Conservation (phyloP, 352 stramenopile genomes). For the Phytophthora ramorum region DNA sequence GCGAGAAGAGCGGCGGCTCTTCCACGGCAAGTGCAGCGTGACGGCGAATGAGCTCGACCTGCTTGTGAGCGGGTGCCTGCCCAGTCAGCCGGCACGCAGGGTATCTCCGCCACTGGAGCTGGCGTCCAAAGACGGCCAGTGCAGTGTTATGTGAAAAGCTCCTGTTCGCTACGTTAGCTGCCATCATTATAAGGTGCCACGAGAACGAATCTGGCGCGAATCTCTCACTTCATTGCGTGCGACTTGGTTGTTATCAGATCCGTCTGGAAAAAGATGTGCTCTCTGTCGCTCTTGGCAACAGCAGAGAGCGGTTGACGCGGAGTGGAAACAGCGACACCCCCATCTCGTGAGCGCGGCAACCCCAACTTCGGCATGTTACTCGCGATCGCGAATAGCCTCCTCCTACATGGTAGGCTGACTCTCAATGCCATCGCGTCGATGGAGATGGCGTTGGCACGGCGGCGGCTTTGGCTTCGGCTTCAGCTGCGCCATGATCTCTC, state of each 20-base stretch:
- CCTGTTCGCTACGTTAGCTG: constrained; percentile 9
- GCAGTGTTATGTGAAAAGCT: constrained; percentile 28
- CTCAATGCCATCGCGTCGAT: no score
- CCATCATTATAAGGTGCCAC: constrained; percentile 15
- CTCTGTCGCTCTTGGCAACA: background rate
- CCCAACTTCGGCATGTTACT: background rate
- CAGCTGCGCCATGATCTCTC: constrained; percentile 4
- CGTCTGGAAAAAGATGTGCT: constrained; percentile 23
- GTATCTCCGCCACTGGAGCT: constrained; percentile 6
- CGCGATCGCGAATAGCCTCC: no score
- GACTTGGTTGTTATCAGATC: constrained; percentile 12
- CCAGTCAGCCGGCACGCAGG: constrained; percentile 28
- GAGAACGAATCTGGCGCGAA: constrained; percentile 30
- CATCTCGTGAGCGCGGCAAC: constrained; percentile 19
- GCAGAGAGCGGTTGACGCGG: constrained; percentile 7
- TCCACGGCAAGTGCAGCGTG: constrained; percentile 54
- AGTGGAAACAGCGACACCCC: background rate
- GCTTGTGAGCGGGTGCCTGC: constrained; percentile 50
- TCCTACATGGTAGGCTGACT: no score
- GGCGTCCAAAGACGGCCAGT: constrained; percentile 26
- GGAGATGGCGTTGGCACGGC: background rate
- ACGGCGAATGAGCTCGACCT: constrained; percentile 57
- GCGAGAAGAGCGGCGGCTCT: constrained; percentile 56
- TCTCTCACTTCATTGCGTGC: constrained; percentile 14
- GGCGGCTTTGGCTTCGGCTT: constrained; percentile 4